These are phyloP conservation scores for Abrus pulchellus DNA, from an alignment of 306 rosid species.

Conservation along the genomic window DNA sequence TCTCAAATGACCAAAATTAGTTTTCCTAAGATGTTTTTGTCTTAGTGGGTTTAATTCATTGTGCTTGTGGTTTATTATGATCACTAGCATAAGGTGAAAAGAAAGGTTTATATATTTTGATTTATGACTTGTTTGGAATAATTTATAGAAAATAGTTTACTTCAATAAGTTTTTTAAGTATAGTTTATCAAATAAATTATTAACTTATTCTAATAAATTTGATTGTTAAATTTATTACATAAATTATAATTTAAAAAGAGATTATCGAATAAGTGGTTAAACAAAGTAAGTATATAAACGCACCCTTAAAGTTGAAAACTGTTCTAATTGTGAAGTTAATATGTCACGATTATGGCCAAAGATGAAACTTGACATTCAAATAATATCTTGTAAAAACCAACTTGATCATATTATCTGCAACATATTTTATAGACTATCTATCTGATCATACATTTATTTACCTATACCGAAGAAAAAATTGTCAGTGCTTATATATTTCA, in stretches of 20 bases:
- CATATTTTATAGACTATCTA: neutral
- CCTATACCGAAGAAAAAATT: conserved; percentile 1
- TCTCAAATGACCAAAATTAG: neutral
- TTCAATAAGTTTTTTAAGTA: too few species aligned
- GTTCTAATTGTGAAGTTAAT: neutral
- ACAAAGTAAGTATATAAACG: too few species aligned
- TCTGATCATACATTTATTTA: neutral
- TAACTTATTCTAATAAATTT: too few species aligned
- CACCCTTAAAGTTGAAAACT: neutral
- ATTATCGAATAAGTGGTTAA: too few species aligned
- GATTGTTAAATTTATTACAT: too few species aligned
- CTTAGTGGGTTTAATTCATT: neutral
- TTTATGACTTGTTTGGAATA: neutral
- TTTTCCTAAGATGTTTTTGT: neutral
- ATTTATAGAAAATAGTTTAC: too few species aligned
- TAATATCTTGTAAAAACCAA: conserved; percentile 6
- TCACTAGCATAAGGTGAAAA: neutral
- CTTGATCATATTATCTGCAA: conserved; percentile 14
- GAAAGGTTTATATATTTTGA: neutral
- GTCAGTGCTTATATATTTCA: neutral
- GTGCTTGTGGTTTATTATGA: neutral
- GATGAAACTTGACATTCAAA: conserved; percentile 12
- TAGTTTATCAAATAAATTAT: too few species aligned
- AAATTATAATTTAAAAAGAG: too few species aligned
- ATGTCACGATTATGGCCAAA: neutral